These are phyloP conservation scores for Davidsoniella virescens DNA, from an alignment of 2,329 filamentous ascomycete genomes.

Conservation along the genomic window DNA sequence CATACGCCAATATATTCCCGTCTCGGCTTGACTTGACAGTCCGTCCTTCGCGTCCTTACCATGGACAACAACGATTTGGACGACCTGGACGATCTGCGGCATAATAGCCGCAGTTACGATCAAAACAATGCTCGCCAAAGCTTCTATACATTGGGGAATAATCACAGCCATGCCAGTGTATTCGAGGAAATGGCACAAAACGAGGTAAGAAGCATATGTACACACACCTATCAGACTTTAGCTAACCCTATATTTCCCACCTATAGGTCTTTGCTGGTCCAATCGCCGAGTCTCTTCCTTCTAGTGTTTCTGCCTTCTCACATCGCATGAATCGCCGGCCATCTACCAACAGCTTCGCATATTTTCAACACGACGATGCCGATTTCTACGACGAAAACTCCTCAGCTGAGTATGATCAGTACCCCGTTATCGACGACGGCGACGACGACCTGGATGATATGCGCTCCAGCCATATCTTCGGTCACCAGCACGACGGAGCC, in stretches of 20 bases:
- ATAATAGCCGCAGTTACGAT: neutral
- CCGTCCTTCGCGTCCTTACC: neutral
- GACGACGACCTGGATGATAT: constrained; percentile 26
- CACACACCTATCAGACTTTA: neutral
- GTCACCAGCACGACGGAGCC: neutral
- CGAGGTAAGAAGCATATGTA: constrained; percentile 40
- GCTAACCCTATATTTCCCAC: constrained; percentile 7
- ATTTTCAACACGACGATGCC: constrained; percentile 59
- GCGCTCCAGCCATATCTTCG: constrained; percentile 9
- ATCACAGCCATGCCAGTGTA: constrained; percentile 61
- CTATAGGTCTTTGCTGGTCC: constrained; percentile 68
- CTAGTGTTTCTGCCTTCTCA: constrained; percentile 78
- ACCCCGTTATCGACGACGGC: constrained; percentile 17
- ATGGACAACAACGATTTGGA: neutral
- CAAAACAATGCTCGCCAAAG: neutral
- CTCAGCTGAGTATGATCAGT: neutral
- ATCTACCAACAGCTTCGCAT: constrained; percentile 78
- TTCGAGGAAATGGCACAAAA: constrained; percentile 95
- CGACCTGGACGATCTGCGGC: neutral
- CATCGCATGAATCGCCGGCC: constrained; percentile 68
- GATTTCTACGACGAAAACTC: constrained; percentile 14
- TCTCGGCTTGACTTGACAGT: neutral
- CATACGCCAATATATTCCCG: neutral
- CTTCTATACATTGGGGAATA: constrained; percentile 23
- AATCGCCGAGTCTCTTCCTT: constrained; percentile 88